These are phyloP conservation scores for Clavispora vitiphila DNA, from an alignment of 805 yeast species.

Conservation along the genomic window DNA sequence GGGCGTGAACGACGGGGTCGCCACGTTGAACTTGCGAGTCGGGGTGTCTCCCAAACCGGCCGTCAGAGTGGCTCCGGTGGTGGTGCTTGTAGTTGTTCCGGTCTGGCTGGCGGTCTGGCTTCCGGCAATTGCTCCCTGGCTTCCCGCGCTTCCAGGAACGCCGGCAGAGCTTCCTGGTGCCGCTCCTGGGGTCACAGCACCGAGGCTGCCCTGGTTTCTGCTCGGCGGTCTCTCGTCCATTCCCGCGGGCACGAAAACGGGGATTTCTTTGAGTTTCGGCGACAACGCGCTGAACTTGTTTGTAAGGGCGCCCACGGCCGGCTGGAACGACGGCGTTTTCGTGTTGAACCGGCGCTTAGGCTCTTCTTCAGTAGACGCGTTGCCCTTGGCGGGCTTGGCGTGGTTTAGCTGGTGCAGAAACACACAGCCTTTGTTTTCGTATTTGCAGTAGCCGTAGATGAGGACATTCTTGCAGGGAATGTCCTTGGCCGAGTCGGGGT, in stretches of 20 bases:
- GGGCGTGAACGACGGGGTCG: conserved; percentile 40
- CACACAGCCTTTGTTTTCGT: conserved; percentile 81
- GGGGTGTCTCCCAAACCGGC: background rate
- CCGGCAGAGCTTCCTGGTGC: too few species aligned
- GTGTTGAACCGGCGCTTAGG: conserved; percentile 29
- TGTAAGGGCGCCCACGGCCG: conserved; percentile 26
- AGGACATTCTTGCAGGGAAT: conserved; percentile 80
- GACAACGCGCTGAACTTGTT: conserved; percentile 43
- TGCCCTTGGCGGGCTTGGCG: conserved; percentile 6
- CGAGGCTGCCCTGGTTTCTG: too few species aligned
- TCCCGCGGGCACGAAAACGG: conserved; percentile 46
- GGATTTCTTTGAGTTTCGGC: conserved; percentile 44
- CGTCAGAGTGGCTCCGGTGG: too few species aligned
- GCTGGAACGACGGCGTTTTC: conserved; percentile 42
- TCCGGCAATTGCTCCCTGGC: too few species aligned
- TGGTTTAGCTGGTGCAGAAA: conserved; percentile 55
- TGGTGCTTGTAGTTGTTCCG: too few species aligned
- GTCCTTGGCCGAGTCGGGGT: conserved; percentile 59
- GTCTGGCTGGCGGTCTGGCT: too few species aligned
- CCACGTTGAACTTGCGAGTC: conserved; percentile 28
- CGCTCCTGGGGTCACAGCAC: background rate
- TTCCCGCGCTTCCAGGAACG: too few species aligned
- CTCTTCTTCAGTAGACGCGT: conserved; percentile 4
- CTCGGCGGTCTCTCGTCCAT: too few species aligned
- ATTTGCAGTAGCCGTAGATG: conserved; percentile 85